Conservation (phyloP, 1,139 yeast species). For the Hansenula sp. region DNA sequence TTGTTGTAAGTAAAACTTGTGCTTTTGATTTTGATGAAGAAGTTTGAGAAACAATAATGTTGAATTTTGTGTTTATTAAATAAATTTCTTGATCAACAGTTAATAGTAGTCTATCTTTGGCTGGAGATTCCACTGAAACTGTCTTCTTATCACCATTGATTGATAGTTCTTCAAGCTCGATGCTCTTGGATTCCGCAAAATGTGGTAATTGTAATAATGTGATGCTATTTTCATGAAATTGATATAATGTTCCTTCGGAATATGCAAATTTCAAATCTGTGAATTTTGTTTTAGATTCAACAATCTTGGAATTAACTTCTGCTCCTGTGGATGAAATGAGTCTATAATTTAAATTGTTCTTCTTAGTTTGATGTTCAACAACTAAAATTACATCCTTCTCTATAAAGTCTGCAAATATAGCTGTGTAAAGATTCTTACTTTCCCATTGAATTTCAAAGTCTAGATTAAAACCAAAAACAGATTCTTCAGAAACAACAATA, state of each 20-base stretch:
- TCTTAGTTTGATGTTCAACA: constrained; percentile 18
- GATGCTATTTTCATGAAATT: constrained; percentile 12
- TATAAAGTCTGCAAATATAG: constrained; percentile 12
- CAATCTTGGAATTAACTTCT: constrained; percentile 20
- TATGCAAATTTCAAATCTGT: constrained; percentile 12
- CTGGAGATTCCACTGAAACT: constrained; percentile 24
- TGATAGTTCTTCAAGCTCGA: constrained; percentile 21
- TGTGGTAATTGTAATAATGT: constrained; percentile 24
- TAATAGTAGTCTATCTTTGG: constrained; percentile 33
- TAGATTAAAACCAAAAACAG: constrained; percentile 8
- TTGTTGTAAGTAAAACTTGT: constrained; percentile 11
- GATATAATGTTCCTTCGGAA: constrained; percentile 16
- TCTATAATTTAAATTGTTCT: constrained; percentile 39
- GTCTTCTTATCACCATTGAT: constrained; percentile 3
- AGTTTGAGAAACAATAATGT: constrained; percentile 32
- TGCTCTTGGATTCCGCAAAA: constrained; percentile 22
- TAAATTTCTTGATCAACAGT: constrained; percentile 28
- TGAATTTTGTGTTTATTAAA: constrained; percentile 38
- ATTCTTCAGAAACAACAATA: neutral
- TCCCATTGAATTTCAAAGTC: constrained; percentile 13
- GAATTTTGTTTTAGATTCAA: constrained; percentile 10
- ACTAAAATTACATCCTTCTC: constrained; percentile 15
- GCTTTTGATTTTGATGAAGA: constrained; percentile 19
- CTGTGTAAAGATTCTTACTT: constrained; percentile 9
- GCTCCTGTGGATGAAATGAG: constrained; percentile 29